phyloP scores from a whole-genome alignment of 176 grass and related monocot genomes.

The Aegilops tauschii region DNA sequence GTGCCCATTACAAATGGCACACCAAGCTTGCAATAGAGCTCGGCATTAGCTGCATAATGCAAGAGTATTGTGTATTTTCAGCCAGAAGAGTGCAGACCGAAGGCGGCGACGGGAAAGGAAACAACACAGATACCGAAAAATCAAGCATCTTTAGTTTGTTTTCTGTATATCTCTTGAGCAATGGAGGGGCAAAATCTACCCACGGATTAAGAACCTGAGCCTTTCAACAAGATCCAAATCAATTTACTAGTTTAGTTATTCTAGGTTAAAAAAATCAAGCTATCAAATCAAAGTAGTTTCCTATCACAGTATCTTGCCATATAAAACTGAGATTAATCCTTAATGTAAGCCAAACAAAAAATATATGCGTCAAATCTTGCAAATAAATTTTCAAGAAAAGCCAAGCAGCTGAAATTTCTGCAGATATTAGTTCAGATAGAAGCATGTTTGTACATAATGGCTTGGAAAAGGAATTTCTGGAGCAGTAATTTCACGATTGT shows the following conservation, averaged over 20 bases:
- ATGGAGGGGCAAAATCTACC: background rate
- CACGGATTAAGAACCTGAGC: background rate
- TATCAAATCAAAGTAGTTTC: background rate
- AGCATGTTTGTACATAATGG: background rate
- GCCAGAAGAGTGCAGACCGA: conserved; percentile 1
- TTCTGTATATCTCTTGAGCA: background rate
- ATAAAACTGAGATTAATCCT: background rate
- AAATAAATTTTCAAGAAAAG: conserved; percentile 1
- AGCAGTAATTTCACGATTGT: background rate
- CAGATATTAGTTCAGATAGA: background rate
- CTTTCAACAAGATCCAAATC: conserved; percentile 11
- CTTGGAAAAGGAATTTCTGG: background rate
- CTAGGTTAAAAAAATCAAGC: background rate
- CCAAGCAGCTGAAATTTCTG: background rate
- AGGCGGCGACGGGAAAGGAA: background rate
- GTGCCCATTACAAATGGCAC: conserved; percentile 98
- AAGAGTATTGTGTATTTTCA: background rate
- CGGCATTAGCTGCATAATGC: conserved; percentile 57
- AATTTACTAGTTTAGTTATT: conserved; percentile 13
- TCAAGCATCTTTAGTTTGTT: background rate
- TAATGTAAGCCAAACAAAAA: conserved; percentile 11
- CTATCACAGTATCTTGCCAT: background rate
- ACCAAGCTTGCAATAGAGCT: conserved; percentile 90
- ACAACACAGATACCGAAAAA: background rate
- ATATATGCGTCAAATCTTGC: background rate